Percentiles rank a stretch among this genome's conserved stretches.
Conservation (phyloP, 75 land plant genomes). For the Adiantum capillusveneris region DNA sequence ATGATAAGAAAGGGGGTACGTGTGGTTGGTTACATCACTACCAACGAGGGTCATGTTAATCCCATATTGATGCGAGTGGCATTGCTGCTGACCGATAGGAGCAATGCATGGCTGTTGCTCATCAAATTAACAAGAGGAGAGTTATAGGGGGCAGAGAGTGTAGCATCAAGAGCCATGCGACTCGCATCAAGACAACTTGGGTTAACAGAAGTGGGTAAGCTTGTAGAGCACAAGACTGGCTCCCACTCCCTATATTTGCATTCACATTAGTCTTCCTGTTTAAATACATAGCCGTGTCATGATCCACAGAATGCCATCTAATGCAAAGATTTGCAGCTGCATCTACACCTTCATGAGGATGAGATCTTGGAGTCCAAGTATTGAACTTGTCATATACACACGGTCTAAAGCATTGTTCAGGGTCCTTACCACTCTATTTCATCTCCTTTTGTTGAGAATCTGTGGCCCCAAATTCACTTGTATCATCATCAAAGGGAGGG, state of each 20-base stretch:
- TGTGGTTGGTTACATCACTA: too few species aligned
- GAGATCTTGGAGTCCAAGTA: background rate
- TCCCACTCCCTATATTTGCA: constrained; percentile 13
- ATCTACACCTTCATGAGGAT: background rate
- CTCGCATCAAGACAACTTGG: too few species aligned
- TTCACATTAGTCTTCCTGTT: constrained; percentile 42
- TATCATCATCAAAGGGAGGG: background rate
- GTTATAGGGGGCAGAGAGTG: too few species aligned
- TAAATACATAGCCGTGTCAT: constrained; percentile 73
- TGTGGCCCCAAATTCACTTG: background rate
- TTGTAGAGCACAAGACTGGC: too few species aligned
- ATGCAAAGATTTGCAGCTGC: background rate
- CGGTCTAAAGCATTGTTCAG: background rate
- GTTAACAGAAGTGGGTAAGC: too few species aligned
- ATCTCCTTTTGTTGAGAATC: background rate
- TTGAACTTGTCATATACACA: background rate
- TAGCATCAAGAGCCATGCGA: background rate
- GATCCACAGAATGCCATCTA: background rate
- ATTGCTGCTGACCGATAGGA: too few species aligned
- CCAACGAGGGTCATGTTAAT: too few species aligned
- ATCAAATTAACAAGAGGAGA: too few species aligned
- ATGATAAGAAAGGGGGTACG: too few species aligned
- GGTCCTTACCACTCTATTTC: background rate
- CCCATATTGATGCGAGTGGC: too few species aligned
- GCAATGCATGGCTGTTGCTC: too few species aligned